Percentiles rank a stretch among this genome's conserved stretches.
Evolutionary conservation across 495 filamentous ascomycete species (phyloP).

Genomic region (Pseudoneurospora amorphoporcata): DNA sequence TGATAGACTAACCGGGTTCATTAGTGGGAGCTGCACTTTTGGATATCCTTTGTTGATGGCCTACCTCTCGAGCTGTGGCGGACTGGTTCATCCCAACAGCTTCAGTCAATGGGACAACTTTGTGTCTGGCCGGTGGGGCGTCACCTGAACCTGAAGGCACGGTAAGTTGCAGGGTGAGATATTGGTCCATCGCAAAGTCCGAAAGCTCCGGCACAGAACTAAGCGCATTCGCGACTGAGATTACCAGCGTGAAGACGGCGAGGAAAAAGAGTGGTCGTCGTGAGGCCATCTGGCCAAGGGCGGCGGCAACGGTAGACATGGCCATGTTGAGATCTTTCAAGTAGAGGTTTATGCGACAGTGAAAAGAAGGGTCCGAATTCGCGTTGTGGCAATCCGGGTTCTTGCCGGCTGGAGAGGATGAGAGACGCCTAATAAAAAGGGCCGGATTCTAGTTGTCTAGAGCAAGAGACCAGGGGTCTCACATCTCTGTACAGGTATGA

Average conservation of each 20-base stretch:
- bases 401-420: not conserved
- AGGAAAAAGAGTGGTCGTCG: conserved; percentile 14
- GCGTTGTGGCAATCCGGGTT: not conserved
- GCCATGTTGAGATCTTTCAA: conserved; percentile 11
- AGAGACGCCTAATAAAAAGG: not conserved
- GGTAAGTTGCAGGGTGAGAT: not conserved
- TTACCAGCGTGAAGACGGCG: conserved; percentile 11
- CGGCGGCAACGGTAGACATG: conserved; percentile 32
- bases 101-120: conserved; percentile 31
- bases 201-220: not conserved
- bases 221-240: not conserved
- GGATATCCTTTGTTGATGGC: not conserved
- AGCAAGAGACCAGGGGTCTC: conserved; percentile 7
- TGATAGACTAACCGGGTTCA: not conserved
- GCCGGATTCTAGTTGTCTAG: conserved; percentile 10
- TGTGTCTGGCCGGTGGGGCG: conserved; percentile 19
- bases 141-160: conserved; percentile 5
- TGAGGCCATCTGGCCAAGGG: conserved; percentile 23
- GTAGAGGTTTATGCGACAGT: not conserved
- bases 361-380: not conserved
- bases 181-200: not conserved
- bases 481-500: conserved; percentile 7
- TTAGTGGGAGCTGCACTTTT: not conserved
- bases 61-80: conserved; percentile 16
- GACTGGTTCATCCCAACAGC: conserved; percentile 28